Percentiles rank a stretch among this genome's conserved stretches.
These are phyloP conservation scores for Aegilops sharonensis DNA, from an alignment of 176 grass and related monocot species.

Conservation along the genomic window DNA sequence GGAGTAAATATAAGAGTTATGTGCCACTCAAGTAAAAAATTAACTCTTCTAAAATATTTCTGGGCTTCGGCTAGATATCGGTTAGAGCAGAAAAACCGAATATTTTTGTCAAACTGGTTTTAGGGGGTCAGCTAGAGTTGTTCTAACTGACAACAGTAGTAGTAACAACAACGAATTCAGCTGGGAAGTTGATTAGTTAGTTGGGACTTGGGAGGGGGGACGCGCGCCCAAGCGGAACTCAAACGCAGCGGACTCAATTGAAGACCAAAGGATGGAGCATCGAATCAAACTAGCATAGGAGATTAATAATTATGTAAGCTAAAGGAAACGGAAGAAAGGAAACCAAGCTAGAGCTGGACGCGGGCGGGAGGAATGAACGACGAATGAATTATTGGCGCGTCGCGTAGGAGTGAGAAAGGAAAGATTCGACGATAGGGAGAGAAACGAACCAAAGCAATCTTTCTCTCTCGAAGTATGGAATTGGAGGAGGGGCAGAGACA, in stretches of 20 bases:
- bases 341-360: not conserved
- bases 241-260: not conserved
- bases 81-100: too few species aligned
- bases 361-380: not conserved
- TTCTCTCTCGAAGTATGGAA: constrained; percentile 9
- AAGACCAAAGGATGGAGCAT: not conserved
- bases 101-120: too few species aligned
- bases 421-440: constrained; percentile 27
- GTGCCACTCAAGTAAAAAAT: too few species aligned
- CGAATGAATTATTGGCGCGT: constrained; percentile 38
- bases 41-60: too few species aligned
- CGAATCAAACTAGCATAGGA: constrained; percentile 11
- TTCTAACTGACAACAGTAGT: too few species aligned
- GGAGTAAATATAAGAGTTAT: too few species aligned
- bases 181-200: too few species aligned
- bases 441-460: constrained; percentile 17
- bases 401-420: constrained; percentile 12
- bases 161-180: too few species aligned
- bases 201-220: too few species aligned
- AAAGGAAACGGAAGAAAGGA: not conserved
- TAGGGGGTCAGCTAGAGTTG: too few species aligned
- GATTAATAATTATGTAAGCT: not conserved
- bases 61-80: too few species aligned
- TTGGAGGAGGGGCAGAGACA: not conserved
- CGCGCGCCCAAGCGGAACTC: not conserved